Evolutionary conservation across 2,329 filamentous ascomycete genomes (phyloP), one percentile per base, ranked within the genome.

Genomic region (Tolypocladium album): DNA sequence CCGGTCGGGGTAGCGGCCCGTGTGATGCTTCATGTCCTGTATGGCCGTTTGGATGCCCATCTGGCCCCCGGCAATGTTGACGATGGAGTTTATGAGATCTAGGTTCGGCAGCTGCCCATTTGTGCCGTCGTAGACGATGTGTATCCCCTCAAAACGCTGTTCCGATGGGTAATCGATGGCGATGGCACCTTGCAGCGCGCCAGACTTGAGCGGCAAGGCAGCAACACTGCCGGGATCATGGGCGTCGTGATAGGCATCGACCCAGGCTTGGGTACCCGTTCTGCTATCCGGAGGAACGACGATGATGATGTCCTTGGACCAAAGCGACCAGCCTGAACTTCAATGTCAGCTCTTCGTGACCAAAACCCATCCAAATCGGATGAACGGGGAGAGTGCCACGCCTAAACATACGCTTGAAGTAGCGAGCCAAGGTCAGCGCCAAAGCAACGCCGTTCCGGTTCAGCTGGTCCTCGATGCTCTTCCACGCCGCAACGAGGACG

Each of bases 291-390:
- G 88, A 0, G 94, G 87, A 55, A 99, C 82, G 7, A 99, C 76
- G 66, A 99, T 86, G 61, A 99, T 93, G 66, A 99, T 96, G 72
- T 99, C 94, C 75, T 99, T 99, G 61, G 92, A 97, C 94, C 94
- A 99, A 36, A 99, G 81, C 58, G 92, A 97, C 94, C 94, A 99
- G 66, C 88, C 84, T 87, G 42, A 34, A 12, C n/a, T 13, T 12
- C n/a, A 17, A 43, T 59, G 59, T 71, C 40, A 72, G 66, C 61
- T 45, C 15, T 38, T 43, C 24, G 12, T 22, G 38, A 27, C 2
- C n/a, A 22, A 22, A 58, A 17, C 8, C 9, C 50, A 17, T 22
- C 20, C 17, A n/a, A 11, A 50, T 34, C n/a, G 47, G 24, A 8
- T 9, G 15, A 24, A 15, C 22, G 31, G 8, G 36, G 8, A 20